Conservation (phyloP, 352 stramenopile genomes). For the Globisporangium lucens region DNA sequence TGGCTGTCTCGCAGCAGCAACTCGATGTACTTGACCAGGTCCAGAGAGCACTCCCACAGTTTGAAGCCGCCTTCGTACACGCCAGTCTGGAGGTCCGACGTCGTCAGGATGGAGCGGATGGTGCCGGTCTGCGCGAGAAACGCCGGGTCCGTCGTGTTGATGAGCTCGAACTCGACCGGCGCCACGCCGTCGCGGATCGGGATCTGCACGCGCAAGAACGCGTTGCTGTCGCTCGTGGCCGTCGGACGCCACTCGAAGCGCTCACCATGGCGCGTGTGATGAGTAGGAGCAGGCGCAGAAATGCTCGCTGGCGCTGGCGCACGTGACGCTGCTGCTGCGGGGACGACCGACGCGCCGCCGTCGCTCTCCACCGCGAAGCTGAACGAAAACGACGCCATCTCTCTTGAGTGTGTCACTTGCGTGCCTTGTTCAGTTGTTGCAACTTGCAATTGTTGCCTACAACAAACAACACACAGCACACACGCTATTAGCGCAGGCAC, state of each 20-base stretch:
- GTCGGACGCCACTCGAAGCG: conserved; percentile 37
- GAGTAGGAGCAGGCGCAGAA: background rate
- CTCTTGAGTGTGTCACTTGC: background rate
- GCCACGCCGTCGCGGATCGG: conserved; percentile 7
- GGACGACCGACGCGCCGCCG: background rate
- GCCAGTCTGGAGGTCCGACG: conserved; percentile 69
- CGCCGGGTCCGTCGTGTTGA: conserved; percentile 49
- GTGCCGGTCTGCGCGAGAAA: conserved; percentile 55
- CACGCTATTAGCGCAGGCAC: background rate
- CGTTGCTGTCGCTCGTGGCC: background rate
- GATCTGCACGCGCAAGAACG: conserved; percentile 38
- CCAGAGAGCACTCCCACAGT: conserved; percentile 79
- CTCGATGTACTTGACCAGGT: conserved; percentile 61
- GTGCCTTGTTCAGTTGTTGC: too few relatives aligned
- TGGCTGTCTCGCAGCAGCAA: conserved; percentile 19
- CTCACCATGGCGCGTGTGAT: conserved; percentile 45
- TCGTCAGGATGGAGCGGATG: conserved; percentile 65
- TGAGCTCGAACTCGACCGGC: conserved; percentile 48
- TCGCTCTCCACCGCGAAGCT: conserved; percentile 52
- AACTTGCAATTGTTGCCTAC: too few relatives aligned
- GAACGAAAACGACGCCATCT: conserved; percentile 54
- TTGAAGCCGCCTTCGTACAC: conserved; percentile 89
- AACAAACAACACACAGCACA: conserved; percentile 1
- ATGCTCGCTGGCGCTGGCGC: background rate
- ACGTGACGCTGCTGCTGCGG: background rate